Conservation (phyloP, 495 filamentous ascomycete genomes). For the Sordaria brevicollis region DNA sequence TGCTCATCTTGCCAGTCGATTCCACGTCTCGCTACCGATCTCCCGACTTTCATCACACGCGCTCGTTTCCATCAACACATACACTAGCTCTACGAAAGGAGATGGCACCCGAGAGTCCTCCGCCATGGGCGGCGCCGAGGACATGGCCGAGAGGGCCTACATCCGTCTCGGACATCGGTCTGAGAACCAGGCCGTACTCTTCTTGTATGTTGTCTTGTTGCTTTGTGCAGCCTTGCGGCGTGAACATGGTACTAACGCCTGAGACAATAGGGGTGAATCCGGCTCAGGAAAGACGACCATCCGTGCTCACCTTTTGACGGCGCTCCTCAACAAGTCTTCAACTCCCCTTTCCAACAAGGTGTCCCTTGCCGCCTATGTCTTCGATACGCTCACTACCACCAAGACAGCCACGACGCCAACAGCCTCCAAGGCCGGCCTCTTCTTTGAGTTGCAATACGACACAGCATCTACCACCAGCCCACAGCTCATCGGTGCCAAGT, state of each 20-base stretch:
- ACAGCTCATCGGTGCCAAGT: slow-evolving; percentile 81
- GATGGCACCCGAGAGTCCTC: slow-evolving; percentile 81
- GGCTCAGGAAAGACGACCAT: slow-evolving; percentile 93
- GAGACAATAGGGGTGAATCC: slow-evolving; percentile 65
- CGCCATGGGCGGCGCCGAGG: slow-evolving; percentile 78
- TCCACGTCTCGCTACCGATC: slow-evolving; percentile 80
- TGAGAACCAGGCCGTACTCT: slow-evolving; percentile 87
- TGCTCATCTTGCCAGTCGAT: slow-evolving; percentile 89
- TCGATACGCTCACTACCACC: slow-evolving; percentile 94
- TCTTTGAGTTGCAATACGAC: slow-evolving; percentile 94
- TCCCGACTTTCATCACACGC: slow-evolving; percentile 84
- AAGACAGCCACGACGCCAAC: slow-evolving; percentile 92
- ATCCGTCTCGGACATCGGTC: slow-evolving; percentile 76
- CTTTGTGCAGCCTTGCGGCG: not conserved
- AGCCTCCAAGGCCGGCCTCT: slow-evolving; percentile 89
- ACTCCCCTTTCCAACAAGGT: slow-evolving; percentile 89
- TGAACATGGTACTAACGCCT: slow-evolving; percentile 13
- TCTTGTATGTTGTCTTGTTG: slow-evolving; percentile 55
- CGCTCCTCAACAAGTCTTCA: slow-evolving; percentile 75
- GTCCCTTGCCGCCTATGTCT: slow-evolving; percentile 86
- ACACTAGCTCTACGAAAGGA: slow-evolving; percentile 77
- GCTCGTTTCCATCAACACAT: slow-evolving; percentile 84
- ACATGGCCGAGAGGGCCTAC: slow-evolving; percentile 75
- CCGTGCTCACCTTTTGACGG: slow-evolving; percentile 74
- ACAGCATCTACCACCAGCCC: slow-evolving; percentile 70